Base-by-base conservation (phyloP, 2,329 filamentous ascomycete species). In the Pyricularia pennisetigena region DNA sequence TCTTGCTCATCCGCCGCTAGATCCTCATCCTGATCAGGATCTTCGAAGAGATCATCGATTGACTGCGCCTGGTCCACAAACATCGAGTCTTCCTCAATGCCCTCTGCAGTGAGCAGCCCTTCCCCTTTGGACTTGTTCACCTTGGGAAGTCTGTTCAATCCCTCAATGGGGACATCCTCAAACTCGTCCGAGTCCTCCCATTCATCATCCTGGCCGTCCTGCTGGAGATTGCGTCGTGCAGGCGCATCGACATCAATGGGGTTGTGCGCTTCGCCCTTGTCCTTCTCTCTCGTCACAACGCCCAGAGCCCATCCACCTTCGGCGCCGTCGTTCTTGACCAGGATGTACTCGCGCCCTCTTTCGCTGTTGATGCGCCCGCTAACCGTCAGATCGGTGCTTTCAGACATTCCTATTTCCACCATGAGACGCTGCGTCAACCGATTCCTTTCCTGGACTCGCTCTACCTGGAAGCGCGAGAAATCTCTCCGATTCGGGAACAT, bases 401-500 rank as follows among this genome's bases (percentile, higher is more conserved):
- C 66, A 24, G 89, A 90, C 92, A 97, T 96, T 49, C 94, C 94
- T 73, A 94, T 93, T 73, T 99, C 86, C 73, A 92, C 88, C 95
- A 99, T 99, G 68, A 99, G 81, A 57, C 94, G 86, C 76, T 99
- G 95, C 0, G 96, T 99, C 32, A 99, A 84, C 71, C 97, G 91
- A 74, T 99, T 99, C 66, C 96, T 85, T 79, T 99, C 94, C 72
- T 86, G 88, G 12, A 98, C 96, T 69, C 95, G 85, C 76, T 98
- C 95, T 69, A 99, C 97, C 78, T 99, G 95, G 75, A 99, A 99
- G 70, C 85, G 90, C 0, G 94, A 97, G 75, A 99, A 99, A 0
- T 90, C 95, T 93, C 99, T 97, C 29, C 95, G 88, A 76, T 99
- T 91, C 0, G 95, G 94, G 76, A 99, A 99, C 95, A 99, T 99